Base-by-base conservation (phyloP, 345 rosid species). In the Corchorus olitorius region DNA sequence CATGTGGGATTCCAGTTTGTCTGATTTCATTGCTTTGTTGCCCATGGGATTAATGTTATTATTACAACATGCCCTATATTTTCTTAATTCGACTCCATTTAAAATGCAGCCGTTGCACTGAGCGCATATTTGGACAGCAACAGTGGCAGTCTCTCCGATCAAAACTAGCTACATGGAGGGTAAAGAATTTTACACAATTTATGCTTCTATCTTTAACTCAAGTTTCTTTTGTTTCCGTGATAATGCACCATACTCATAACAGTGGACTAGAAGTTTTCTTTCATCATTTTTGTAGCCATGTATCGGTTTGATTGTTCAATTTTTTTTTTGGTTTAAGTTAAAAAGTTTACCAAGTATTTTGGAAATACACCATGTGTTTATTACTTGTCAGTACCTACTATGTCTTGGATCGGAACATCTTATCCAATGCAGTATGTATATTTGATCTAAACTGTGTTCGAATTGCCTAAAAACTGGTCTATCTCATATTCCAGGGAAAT, bases 131-230 rank as follows among this genome's bases (percentile, higher is more conserved):
- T 84, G 97, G 91, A 59, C 83, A 76, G 74, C 85, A 76, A 3
- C 97, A 93, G 55, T 95, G 99, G 98, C 87, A 81, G 68, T 77
- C 66, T 20, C 94, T 93, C 68, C 82, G 91, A 75, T 56, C 82
- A 77, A 95, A 90, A 84, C 89, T 95, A 19, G 89, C 88, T 52
- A 81, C 86, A 17, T 92, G 98, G 98, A 85, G 82, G 96, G 99
- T 94, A 86, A 82, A 69, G 63, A 53, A 41, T 66, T 75, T 70
- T 17, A n/a, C 27, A 35, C 22, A 0, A 49, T 9, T 6, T 12
- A 45, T 58, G n/a, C 62, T 54, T 56, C 33, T 7, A 41, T 61
- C 41, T 10, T 56, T 41, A 19, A 20, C 65, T 56, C 19, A 0
- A 39, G 3, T 56, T 22, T 41, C 37, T 73, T 60, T 48, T 33